These are phyloP conservation scores for Calonectria multiphialidica DNA, from an alignment of 2,329 filamentous ascomycete genomes.

Conservation along the genomic window DNA sequence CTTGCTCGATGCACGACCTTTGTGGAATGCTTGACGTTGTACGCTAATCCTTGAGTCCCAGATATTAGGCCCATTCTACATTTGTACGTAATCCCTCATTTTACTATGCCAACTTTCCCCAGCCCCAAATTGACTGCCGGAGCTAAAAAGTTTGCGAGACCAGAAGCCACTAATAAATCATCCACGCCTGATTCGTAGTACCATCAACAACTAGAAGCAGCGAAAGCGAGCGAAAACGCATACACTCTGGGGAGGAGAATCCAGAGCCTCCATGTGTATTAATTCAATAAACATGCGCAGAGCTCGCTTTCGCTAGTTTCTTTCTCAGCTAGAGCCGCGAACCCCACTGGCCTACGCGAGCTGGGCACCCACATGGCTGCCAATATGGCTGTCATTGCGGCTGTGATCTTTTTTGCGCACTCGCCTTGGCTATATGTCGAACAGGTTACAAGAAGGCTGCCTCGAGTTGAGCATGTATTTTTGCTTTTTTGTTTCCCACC, in stretches of 20 bases:
- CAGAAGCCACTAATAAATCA: background rate
- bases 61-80: background rate
- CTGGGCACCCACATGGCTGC: background rate
- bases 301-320: background rate
- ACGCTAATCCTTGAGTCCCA: background rate
- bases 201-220: too few species aligned
- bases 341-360: background rate
- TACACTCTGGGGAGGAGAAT: background rate
- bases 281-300: background rate
- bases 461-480: too few species aligned
- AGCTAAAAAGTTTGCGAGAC: too few species aligned
- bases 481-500: background rate
- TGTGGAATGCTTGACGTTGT: background rate
- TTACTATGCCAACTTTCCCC: background rate
- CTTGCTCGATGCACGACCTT: background rate
- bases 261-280: too few species aligned
- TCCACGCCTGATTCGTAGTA: background rate
- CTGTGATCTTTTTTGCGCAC: background rate
- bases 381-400: background rate
- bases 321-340: background rate
- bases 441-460: too few species aligned
- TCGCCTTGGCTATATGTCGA: background rate
- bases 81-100: constrained; percentile 11
- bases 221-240: background rate
- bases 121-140: background rate